Evolutionary conservation across 208 protist genomes (phyloP).

Genomic region (Acanthamoeba polyphaga): DNA sequence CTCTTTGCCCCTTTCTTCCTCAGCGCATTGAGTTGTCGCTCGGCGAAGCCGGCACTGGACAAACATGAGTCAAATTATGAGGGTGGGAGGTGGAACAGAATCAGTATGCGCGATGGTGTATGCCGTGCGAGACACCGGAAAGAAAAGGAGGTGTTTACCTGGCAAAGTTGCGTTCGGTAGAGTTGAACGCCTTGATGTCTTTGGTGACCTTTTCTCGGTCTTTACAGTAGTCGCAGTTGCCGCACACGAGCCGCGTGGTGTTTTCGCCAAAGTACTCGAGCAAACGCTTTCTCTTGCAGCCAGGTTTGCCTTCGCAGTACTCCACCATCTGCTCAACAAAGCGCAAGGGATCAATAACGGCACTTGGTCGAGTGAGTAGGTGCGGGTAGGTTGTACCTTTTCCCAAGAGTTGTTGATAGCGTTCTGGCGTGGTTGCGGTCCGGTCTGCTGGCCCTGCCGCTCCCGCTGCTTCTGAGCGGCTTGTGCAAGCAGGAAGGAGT

Average conservation of each 20-base stretch:
- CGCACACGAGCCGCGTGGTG: neutral
- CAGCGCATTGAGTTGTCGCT: slow-evolving; percentile 1
- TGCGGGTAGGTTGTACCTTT: neutral
- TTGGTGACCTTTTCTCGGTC: slow-evolving; percentile 11
- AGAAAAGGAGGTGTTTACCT: neutral
- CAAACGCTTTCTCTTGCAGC: slow-evolving; percentile 17
- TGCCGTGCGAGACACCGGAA: neutral
- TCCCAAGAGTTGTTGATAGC: slow-evolving; percentile 52
- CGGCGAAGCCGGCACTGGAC: neutral
- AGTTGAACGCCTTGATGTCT: slow-evolving; percentile 17
- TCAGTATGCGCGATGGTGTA: too few species aligned
- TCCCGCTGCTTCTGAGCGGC: slow-evolving; percentile 48
- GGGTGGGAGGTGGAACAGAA: neutral
- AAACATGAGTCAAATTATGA: neutral
- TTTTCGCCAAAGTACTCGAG: slow-evolving; percentile 67
- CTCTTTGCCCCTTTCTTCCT: neutral
- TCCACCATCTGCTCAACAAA: slow-evolving; percentile 31
- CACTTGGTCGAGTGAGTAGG: too few species aligned
- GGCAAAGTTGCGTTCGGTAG: slow-evolving; percentile 23
- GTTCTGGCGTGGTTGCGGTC: neutral
- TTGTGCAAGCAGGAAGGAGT: slow-evolving; percentile 47
- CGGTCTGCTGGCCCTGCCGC: neutral
- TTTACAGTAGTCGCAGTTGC: slow-evolving; percentile 59
- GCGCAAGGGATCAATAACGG: too few species aligned
- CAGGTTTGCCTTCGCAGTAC: slow-evolving; percentile 43